A percentile compares a stretch with the other conserved stretches of the same genome.
phyloP scores from a whole-genome alignment of 1,284 basidiomycete genomes.

The Pseudozyma tsukubaensis region DNA sequence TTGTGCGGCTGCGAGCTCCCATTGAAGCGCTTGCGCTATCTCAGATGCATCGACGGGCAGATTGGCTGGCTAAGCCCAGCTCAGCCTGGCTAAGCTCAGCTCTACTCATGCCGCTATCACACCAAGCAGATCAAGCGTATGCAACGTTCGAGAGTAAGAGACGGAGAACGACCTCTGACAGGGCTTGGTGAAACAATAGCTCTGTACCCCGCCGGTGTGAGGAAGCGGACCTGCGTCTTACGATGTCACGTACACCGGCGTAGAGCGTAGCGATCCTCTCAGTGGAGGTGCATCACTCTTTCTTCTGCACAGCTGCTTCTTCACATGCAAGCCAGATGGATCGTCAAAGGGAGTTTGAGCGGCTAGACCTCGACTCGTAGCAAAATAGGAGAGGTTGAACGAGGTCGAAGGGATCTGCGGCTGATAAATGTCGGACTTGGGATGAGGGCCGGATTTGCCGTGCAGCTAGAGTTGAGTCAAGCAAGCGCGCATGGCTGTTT shows the following conservation, averaged over 20 bases:
- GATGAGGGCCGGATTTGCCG: constrained; percentile 21
- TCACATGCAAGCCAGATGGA: background rate
- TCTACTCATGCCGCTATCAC: no score
- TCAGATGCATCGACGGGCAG: constrained; percentile 2
- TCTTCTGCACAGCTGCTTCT: no score
- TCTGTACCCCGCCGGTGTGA: constrained; percentile 3
- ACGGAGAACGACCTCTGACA: no score
- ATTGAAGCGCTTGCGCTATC: background rate
- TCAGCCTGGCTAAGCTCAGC: background rate
- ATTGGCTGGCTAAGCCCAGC: background rate
- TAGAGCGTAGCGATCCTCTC: no score
- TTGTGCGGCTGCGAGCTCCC: background rate
- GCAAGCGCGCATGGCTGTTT: constrained; percentile 7
- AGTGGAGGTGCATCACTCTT: constrained; percentile 14
- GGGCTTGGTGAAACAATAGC: no score
- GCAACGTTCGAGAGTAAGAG: no score
- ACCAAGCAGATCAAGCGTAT: no score
- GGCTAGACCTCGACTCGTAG: no score
- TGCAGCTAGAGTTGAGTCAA: constrained; percentile 39
- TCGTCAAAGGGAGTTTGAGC: constrained; percentile 8
- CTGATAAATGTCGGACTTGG: constrained; percentile 15
- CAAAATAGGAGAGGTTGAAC: background rate
- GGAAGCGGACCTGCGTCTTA: background rate
- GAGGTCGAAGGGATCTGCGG: background rate
- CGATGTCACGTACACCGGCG: no score